Conservation (phyloP, 768 basidiomycete species). For the Collybia nuda region DNA sequence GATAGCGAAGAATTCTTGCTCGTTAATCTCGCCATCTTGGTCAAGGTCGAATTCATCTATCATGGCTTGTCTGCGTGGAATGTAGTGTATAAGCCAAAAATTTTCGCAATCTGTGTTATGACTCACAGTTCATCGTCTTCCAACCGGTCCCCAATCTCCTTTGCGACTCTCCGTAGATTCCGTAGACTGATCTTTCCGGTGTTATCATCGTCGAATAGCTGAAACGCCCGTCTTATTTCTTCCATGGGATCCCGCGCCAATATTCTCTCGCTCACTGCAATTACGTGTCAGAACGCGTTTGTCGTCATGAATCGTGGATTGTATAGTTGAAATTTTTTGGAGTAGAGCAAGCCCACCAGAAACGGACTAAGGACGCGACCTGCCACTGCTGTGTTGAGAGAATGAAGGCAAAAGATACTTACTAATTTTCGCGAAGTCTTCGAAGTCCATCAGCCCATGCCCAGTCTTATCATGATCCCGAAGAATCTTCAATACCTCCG, state of each 20-base stretch:
- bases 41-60: conserved; percentile 99
- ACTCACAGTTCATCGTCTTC: conserved; percentile 97
- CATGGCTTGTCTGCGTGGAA: conserved; percentile 86
- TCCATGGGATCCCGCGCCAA: conserved; percentile 94
- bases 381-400: not conserved
- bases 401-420: conserved; percentile 28
- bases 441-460: conserved; percentile 84
- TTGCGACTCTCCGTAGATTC: conserved; percentile 91
- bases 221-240: conserved; percentile 94
- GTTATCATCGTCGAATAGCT: conserved; percentile 94
- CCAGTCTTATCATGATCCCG: conserved; percentile 88
- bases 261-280: conserved; percentile 89
- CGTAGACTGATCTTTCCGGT: conserved; percentile 92
- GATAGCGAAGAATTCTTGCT: conserved; percentile 95
- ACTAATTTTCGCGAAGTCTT: conserved; percentile 95
- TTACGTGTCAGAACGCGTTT: conserved; percentile 13
- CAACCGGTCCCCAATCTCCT: conserved; percentile 92
- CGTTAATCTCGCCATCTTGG: conserved; percentile 95
- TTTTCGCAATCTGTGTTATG: not conserved
- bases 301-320: too few species aligned
- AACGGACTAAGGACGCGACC: conserved; percentile 1
- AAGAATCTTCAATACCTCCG: conserved; percentile 93
- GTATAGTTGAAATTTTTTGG: not conserved
- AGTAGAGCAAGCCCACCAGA: not conserved
- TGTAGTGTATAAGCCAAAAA: not conserved